Percentiles rank a stretch among this genome's conserved stretches.
Conservation (phyloP, 2,329 filamentous ascomycete species). For the Hyphodiscus sp. region DNA sequence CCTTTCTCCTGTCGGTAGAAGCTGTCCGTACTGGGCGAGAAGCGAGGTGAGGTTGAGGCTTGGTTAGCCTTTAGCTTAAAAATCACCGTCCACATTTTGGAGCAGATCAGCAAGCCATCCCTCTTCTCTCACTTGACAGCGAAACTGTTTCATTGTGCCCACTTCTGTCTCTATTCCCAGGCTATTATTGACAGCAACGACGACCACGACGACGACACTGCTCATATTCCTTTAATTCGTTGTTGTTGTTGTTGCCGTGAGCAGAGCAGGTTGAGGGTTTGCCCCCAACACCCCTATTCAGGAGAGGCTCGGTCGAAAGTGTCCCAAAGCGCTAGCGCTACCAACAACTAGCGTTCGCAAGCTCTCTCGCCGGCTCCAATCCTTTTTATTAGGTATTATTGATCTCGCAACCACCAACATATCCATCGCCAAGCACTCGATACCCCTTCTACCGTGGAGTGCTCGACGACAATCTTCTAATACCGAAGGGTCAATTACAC, state of each 20-base stretch:
- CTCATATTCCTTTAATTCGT: neutral
- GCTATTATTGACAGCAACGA: too few relatives aligned
- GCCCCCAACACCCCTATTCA: neutral
- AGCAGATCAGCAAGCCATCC: neutral
- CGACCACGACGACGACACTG: neutral
- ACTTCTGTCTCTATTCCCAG: neutral
- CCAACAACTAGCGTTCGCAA: neutral
- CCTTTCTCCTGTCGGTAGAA: neutral
- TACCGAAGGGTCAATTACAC: conserved; percentile 5
- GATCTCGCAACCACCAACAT: neutral
- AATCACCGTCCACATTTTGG: neutral
- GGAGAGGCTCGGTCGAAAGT: neutral
- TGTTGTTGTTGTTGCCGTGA: too few relatives aligned
- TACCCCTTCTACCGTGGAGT: neutral
- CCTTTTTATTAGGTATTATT: neutral
- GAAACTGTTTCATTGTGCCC: neutral
- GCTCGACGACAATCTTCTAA: neutral
- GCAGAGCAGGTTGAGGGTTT: too few relatives aligned
- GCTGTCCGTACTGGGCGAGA: conserved; percentile 29
- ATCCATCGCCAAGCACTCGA: neutral
- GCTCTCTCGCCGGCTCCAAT: neutral
- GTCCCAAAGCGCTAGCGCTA: neutral
- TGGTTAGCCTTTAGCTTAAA: conserved; percentile 31
- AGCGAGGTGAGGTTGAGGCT: conserved; percentile 39
- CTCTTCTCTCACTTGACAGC: too few relatives aligned